Evolutionary conservation across 345 rosid species (phyloP), one percentile per base, ranked within the genome.

Genomic region (Linum trigynum): DNA sequence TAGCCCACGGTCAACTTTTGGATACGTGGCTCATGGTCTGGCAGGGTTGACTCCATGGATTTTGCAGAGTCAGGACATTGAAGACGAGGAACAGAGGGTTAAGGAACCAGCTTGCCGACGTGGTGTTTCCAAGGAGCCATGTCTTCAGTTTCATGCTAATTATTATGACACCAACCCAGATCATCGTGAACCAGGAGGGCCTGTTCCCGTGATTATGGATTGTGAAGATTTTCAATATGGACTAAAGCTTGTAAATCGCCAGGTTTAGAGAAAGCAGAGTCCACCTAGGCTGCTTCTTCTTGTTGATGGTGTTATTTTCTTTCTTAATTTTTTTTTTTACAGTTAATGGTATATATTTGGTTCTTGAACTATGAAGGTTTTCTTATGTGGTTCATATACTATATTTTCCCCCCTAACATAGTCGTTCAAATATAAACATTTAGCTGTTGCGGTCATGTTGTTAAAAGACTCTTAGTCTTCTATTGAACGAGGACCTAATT

Each of bases 21-120:
- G 77, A 35, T 74, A 74, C 66, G 77, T 74, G 1, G 77, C 74
- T 62, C 77, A 74, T 69, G 70, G 74, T 57, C 77, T 74, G 32
- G 74, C 73, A 65, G 77, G 77, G 36, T 65, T 69, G 65, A 65
- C 23, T 40, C 74, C 77, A 7, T 74, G 77, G 77, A 74, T 74
- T 39, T 70, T 74, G 35, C 45, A 62, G 65, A 74, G 65, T 66
- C 73, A 69, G 7, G 51, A 14, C 7, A 23, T 23, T 23, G 17
- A 57, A 23, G 60, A 57, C 23, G 17, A 23, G 32, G 32, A 7
- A 36, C 37, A 8, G 35, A 60, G 67, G n/a, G 32, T 23, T 23
- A 23, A 23, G 32, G 60, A 67, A 48, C 75, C 71, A 5, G 42
- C 75, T 23, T 72, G 75, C 16, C 59, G 0, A 14, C 59, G 59